These are phyloP conservation scores for Tylopilus sp. DNA, from an alignment of 768 basidiomycete species.

Conservation along the genomic window DNA sequence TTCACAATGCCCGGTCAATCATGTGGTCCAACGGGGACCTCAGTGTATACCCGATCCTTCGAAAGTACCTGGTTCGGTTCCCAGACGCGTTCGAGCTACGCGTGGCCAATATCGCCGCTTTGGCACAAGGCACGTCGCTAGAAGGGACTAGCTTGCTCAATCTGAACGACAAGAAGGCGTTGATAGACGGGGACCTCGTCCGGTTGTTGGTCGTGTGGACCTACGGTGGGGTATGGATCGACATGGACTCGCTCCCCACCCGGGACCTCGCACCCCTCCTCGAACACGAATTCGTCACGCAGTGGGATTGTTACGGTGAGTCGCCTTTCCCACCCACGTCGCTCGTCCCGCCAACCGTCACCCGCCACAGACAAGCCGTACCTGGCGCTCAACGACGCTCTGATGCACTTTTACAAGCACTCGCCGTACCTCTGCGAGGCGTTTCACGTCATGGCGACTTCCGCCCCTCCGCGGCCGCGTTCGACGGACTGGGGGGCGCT, in stretches of 20 bases:
- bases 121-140: conserved; percentile 77
- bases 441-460: conserved; percentile 83
- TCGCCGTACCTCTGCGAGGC: conserved; percentile 98
- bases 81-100: conserved; percentile 62
- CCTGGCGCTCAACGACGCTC: conserved; percentile 82
- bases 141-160: conserved; percentile 60
- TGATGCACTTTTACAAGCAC: conserved; percentile 88
- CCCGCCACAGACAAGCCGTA: conserved; percentile 60
- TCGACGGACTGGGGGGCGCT: conserved; percentile 94
- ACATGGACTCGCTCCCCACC: conserved; percentile 94
- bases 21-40: conserved; percentile 93
- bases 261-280: conserved; percentile 81
- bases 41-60: conserved; percentile 51
- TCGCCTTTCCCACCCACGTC: neutral
- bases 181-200: conserved; percentile 93
- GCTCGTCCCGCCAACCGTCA: neutral
- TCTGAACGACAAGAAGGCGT: conserved; percentile 73
- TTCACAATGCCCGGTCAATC: conserved; percentile 60
- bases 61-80: conserved; percentile 57
- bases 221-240: conserved; percentile 92
- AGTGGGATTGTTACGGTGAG: conserved; percentile 98
- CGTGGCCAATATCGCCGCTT: conserved; percentile 59
- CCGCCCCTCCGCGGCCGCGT: conserved; percentile 65
- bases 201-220: conserved; percentile 85
- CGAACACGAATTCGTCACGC: conserved; percentile 95